These are phyloP conservation scores for Diaporthe sp. DNA, from an alignment of 2,329 filamentous ascomycete genomes.

Conservation along the genomic window DNA sequence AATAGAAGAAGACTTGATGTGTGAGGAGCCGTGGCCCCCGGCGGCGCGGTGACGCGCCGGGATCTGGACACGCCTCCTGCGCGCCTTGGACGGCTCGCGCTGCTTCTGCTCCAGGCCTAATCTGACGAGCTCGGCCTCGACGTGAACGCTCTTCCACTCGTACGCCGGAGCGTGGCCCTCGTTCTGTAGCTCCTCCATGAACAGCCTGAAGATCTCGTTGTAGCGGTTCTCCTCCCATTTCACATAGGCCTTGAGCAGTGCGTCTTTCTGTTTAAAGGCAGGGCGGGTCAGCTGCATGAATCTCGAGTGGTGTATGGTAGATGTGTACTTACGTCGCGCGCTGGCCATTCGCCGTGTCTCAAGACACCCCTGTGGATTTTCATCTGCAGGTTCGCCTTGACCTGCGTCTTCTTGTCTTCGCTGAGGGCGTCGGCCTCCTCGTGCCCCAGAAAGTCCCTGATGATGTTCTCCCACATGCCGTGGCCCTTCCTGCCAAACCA, in stretches of 20 bases:
- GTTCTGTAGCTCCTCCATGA: conserved; percentile 62
- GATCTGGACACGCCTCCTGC: conserved; percentile 54
- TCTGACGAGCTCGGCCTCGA: conserved; percentile 65
- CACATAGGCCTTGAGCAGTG: conserved; percentile 38
- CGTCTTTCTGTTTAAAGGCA: conserved; percentile 23
- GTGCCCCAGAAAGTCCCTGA: conserved; percentile 56
- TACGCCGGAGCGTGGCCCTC: conserved; percentile 60
- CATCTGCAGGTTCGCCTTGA: conserved; percentile 69
- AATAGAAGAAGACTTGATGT: not conserved
- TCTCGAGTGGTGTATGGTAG: not conserved
- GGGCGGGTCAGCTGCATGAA: not conserved
- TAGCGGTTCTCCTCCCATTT: conserved; percentile 38
- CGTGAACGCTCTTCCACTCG: conserved; percentile 64
- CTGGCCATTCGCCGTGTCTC: conserved; percentile 63
- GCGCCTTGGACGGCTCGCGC: conserved; percentile 55
- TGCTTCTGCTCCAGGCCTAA: conserved; percentile 62
- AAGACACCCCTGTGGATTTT: conserved; percentile 65
- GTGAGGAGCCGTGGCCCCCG: not conserved
- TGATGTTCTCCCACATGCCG: conserved; percentile 71
- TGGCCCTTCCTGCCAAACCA: conserved; percentile 64
- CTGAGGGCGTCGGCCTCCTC: conserved; percentile 69
- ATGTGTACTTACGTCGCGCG: conserved; percentile 60
- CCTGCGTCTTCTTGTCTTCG: conserved; percentile 64
- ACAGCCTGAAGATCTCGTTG: conserved; percentile 50
- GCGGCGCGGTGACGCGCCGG: conserved; percentile 34